Percentiles rank a stretch among this genome's conserved stretches.
These are phyloP conservation scores for Vaccinium vitisidaea DNA, from an alignment of 148 eudicot genomes.

Conservation along the genomic window DNA sequence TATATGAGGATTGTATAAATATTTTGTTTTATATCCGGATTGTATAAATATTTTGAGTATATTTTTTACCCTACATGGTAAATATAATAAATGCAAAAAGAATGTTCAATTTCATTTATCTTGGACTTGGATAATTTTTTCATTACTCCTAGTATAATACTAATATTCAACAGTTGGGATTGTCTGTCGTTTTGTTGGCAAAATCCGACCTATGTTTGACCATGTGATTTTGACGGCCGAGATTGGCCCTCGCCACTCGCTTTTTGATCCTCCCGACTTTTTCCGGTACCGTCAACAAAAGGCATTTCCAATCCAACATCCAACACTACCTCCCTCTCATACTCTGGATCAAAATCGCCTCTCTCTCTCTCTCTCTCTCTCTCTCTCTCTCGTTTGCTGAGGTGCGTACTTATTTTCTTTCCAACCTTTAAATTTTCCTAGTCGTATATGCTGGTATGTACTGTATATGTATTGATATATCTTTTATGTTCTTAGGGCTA, in stretches of 20 bases:
- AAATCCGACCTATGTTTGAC: background rate
- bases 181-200: background rate
- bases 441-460: no score
- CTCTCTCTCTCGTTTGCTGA: constrained; percentile 19
- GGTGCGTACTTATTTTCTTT: constrained; percentile 22
- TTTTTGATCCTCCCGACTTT: background rate
- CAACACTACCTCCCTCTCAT: background rate
- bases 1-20: no score
- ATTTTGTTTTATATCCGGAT: no score
- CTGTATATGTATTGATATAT: background rate
- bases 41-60: no score
- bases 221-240: background rate
- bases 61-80: no score
- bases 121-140: no score
- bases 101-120: no score
- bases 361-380: constrained; percentile 1
- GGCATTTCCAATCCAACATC: background rate
- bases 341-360: background rate
- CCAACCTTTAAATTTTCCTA: background rate
- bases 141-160: no score
- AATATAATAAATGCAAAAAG: no score
- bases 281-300: background rate
- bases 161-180: no score
- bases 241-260: background rate
- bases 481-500: background rate